Percentiles rank a stretch among this genome's conserved stretches.
Evolutionary conservation across 257 asterid genomes (phyloP).

Genomic region (Verbascum thapsus): DNA sequence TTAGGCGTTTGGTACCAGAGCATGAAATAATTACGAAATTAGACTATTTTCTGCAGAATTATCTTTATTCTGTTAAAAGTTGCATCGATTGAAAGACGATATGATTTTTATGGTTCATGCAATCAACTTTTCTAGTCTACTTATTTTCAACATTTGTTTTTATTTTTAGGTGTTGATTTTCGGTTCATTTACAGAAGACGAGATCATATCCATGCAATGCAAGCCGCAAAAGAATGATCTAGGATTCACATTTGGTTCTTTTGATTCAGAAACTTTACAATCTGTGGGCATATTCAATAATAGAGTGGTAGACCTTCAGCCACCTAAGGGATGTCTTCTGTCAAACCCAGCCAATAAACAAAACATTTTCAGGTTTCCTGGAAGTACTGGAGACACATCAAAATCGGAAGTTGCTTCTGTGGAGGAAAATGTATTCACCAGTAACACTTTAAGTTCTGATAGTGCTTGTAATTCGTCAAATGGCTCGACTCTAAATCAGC

Average conservation of each 20-base stretch:
- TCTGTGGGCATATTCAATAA: slow-evolving; percentile 57
- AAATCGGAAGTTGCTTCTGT: too few relatives aligned
- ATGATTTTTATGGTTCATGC: neutral
- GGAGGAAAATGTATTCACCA: too few relatives aligned
- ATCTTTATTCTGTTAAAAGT: slow-evolving; percentile 14
- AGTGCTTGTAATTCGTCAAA: slow-evolving; percentile 23
- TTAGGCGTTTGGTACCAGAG: slow-evolving; percentile 3
- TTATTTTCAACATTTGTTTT: slow-evolving; percentile 10
- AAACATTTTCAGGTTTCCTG: too few relatives aligned
- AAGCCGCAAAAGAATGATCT: slow-evolving; percentile 43
- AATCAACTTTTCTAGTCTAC: neutral
- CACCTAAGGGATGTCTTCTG: too few relatives aligned
- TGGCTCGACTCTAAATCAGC: slow-evolving; percentile 31
- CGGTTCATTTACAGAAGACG: slow-evolving; percentile 86
- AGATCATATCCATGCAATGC: slow-evolving; percentile 55
- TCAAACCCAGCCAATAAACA: too few relatives aligned
- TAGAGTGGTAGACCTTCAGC: slow-evolving; percentile 31
- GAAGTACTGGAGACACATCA: too few relatives aligned
- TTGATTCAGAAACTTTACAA: slow-evolving; percentile 61
- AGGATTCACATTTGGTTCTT: slow-evolving; percentile 59
- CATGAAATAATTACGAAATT: neutral
- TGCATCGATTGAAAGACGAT: neutral
- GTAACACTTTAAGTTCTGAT: slow-evolving; percentile 21
- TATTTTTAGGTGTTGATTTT: slow-evolving; percentile 59
- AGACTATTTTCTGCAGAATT: neutral